Evolutionary conservation across 2,329 filamentous ascomycete species (phyloP).

Genomic region (Onygenales sp.): DNA sequence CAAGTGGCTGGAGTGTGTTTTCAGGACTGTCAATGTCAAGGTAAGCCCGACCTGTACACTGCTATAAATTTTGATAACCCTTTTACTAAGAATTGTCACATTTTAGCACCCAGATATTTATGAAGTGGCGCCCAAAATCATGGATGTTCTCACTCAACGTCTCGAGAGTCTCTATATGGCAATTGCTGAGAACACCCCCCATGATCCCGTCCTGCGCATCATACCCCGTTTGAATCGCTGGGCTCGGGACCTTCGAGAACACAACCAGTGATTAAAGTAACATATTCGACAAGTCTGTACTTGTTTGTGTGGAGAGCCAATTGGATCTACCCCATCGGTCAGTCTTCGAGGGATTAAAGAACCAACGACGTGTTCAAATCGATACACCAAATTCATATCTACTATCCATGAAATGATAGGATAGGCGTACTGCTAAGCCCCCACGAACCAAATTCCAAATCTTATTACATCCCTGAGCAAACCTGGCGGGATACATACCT

Average conservation of each 20-base stretch:
- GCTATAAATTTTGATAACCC: neutral
- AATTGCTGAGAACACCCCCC: conserved; percentile 43
- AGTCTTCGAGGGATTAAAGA: no score
- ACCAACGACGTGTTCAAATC: no score
- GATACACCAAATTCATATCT: no score
- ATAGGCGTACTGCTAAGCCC: no score
- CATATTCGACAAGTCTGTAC: no score
- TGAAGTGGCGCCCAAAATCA: conserved; percentile 49
- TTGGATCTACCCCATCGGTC: no score
- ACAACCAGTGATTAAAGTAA: neutral
- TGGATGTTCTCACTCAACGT: conserved; percentile 50
- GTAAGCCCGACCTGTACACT: conserved; percentile 30
- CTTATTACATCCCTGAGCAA: no score
- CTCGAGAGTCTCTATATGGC: conserved; percentile 49
- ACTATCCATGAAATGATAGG: no score
- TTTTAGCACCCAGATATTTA: conserved; percentile 43
- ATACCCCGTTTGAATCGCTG: conserved; percentile 39
- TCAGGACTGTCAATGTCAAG: conserved; percentile 44
- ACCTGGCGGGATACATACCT: no score
- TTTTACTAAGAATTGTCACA: conserved; percentile 5
- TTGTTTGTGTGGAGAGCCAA: no score
- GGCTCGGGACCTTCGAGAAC: conserved; percentile 26
- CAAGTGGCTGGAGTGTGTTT: conserved; percentile 48
- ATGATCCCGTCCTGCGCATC: conserved; percentile 42
- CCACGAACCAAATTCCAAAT: no score